phyloP scores from a whole-genome alignment of 225 moss, liverwort and hornwort genomes.

The Anthoceros angustus region DNA sequence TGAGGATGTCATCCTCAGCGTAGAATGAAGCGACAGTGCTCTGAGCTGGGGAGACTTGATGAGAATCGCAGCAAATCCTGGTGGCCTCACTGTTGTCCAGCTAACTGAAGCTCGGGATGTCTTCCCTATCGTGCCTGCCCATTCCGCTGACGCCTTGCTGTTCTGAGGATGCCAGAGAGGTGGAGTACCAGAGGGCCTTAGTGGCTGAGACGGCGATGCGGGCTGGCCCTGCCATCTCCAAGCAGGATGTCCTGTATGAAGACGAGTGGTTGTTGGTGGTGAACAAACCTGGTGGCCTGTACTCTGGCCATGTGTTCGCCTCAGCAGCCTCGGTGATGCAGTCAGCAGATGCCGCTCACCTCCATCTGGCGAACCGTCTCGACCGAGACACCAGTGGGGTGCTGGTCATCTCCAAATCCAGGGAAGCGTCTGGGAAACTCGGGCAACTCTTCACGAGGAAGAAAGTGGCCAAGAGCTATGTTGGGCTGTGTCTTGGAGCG shows the following conservation, averaged over 20 bases:
- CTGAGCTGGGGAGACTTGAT: no score
- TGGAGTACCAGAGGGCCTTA: slow-evolving; percentile 73
- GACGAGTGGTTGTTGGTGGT: slow-evolving; percentile 81
- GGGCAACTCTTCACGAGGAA: slow-evolving; percentile 61
- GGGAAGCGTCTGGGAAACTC: slow-evolving; percentile 54
- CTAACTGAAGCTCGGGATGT: no score
- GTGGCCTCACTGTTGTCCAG: no score
- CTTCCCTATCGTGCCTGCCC: no score
- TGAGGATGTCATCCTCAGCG: no score
- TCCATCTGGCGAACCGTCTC: slow-evolving; percentile 87
- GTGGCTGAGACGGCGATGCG: slow-evolving; percentile 81
- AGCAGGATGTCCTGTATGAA: slow-evolving; percentile 50
- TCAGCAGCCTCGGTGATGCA: slow-evolving; percentile 34
- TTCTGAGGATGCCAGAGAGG: slow-evolving; percentile 42
- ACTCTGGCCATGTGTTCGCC: slow-evolving; percentile 75
- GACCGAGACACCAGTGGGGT: slow-evolving; percentile 97
- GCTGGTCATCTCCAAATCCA: slow-evolving; percentile 81
- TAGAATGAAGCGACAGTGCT: no score
- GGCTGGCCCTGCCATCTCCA: slow-evolving; percentile 47
- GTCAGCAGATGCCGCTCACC: slow-evolving; percentile 23
- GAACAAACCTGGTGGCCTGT: slow-evolving; percentile 77
- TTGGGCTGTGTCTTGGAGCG: slow-evolving; percentile 48
- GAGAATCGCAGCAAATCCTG: no score
- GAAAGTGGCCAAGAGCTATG: slow-evolving; percentile 65
- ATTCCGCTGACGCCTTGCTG: slow-evolving; percentile 50